phyloP scores from a whole-genome alignment of 441 rosid genomes.

The Erysimum pusillum region DNA sequence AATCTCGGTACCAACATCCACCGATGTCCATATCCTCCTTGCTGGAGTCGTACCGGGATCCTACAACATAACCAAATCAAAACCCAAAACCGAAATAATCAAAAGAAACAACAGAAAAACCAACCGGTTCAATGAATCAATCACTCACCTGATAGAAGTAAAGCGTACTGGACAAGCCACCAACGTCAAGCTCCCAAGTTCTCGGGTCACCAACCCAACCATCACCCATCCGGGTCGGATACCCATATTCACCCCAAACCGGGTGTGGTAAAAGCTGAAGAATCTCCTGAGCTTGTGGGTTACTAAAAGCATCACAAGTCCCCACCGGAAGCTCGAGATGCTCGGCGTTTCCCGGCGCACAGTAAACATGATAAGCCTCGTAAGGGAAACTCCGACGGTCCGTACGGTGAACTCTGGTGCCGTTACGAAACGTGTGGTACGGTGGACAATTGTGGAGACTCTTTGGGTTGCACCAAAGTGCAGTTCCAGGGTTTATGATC shows the following conservation, averaged over 20 bases:
- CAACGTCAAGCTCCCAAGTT: constrained; percentile 75
- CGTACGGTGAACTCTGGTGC: constrained; percentile 56
- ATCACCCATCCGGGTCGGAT: constrained; percentile 64
- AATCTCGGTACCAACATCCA: constrained; percentile 69
- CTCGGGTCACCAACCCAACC: constrained; percentile 76
- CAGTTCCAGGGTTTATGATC: constrained; percentile 63
- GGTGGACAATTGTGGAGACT: constrained; percentile 58
- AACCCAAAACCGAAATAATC: not conserved
- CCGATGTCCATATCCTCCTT: constrained; percentile 70
- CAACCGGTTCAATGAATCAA: not conserved
- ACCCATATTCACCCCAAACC: constrained; percentile 70
- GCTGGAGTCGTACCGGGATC: constrained; percentile 66
- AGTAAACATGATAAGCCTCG: constrained; percentile 69
- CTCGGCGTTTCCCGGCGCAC: constrained; percentile 66
- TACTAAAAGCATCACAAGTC: constrained; percentile 68
- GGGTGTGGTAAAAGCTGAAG: constrained; percentile 75
- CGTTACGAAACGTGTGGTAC: constrained; percentile 59
- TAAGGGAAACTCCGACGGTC: constrained; percentile 63
- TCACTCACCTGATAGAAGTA: constrained; percentile 71
- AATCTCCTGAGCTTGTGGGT: constrained; percentile 74
- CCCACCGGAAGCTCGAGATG: constrained; percentile 55
- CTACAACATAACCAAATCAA: constrained; percentile 45
- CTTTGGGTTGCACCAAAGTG: constrained; percentile 57
- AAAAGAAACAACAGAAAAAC: not conserved
- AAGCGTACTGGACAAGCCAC: constrained; percentile 62